Conservation (phyloP, 495 filamentous ascomycete genomes). For the Penicillium atrosanguineum region DNA sequence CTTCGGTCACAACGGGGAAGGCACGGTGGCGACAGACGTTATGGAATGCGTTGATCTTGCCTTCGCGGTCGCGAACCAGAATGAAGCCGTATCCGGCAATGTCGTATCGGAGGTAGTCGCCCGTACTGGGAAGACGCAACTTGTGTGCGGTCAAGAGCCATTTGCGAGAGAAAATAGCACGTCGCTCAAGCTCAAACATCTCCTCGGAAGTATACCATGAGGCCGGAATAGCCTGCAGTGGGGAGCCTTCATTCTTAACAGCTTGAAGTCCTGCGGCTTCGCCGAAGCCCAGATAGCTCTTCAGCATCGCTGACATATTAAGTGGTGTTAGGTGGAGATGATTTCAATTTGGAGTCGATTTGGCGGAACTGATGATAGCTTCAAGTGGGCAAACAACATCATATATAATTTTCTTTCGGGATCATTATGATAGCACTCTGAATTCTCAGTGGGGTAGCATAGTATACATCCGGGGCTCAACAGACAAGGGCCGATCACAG, state of each 20-base stretch:
- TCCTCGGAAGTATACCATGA: conserved; percentile 50
- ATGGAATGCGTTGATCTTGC: conserved; percentile 56
- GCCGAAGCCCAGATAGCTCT: conserved; percentile 26
- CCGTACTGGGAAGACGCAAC: conserved; percentile 42
- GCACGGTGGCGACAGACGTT: conserved; percentile 59
- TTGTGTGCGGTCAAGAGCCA: conserved; percentile 56
- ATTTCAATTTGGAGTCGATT: neutral
- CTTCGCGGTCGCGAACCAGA: conserved; percentile 46
- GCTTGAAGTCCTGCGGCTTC: conserved; percentile 3
- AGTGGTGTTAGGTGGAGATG: neutral
- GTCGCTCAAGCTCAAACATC: conserved; percentile 53
- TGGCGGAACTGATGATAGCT: neutral
- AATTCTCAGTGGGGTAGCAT: neutral
- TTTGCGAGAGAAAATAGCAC: conserved; percentile 51
- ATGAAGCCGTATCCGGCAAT: conserved; percentile 51
- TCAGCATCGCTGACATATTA: conserved; percentile 16
- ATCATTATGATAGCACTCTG: conserved; percentile 1
- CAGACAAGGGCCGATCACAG: conserved; percentile 20
- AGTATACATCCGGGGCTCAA: conserved; percentile 1
- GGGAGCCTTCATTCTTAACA: conserved; percentile 3
- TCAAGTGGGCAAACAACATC: neutral
- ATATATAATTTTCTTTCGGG: conserved; percentile 12
- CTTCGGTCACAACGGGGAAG: conserved; percentile 52
- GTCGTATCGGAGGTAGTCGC: conserved; percentile 48
- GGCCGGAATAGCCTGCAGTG: conserved; percentile 40